A percentile compares a stretch with the other conserved stretches of the same genome.
These are phyloP conservation scores for Zelopaecilomyces penicillatus DNA, from an alignment of 2,329 filamentous ascomycete species.

Conservation along the genomic window DNA sequence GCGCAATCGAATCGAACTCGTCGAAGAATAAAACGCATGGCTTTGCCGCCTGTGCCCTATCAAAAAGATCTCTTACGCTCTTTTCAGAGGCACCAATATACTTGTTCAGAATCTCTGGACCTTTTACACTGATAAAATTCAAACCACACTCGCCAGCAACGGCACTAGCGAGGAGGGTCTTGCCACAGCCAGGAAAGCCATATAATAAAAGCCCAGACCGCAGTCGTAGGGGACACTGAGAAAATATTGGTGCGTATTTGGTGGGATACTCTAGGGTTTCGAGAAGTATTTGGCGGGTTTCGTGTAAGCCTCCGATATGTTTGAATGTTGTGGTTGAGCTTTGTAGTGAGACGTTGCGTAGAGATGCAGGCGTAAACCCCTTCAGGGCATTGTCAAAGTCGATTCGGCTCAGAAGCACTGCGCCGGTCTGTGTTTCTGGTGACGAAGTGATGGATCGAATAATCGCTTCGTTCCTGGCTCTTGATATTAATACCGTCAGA, in stretches of 20 bases:
- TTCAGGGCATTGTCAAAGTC: slow-evolving; percentile 83
- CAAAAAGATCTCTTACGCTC: slow-evolving; percentile 89
- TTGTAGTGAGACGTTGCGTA: slow-evolving; percentile 89
- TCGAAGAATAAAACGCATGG: slow-evolving; percentile 98
- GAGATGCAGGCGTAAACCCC: slow-evolving; percentile 89
- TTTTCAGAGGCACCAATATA: slow-evolving; percentile 98
- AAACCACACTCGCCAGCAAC: slow-evolving; percentile 97
- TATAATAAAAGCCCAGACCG: slow-evolving; percentile 90
- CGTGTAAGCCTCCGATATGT: slow-evolving; percentile 78
- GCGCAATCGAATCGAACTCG: slow-evolving; percentile 96
- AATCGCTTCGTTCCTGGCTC: slow-evolving; percentile 85
- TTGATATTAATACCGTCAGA: slow-evolving; percentile 72
- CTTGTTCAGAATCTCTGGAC: slow-evolving; percentile 96
- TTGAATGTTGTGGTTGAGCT: slow-evolving; percentile 88
- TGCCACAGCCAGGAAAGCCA: slow-evolving; percentile 91
- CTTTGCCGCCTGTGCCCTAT: slow-evolving; percentile 79
- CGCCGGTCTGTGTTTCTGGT: slow-evolving; percentile 34
- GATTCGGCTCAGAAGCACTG: slow-evolving; percentile 55
- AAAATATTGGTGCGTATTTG: slow-evolving; percentile 95
- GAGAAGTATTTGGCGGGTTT: slow-evolving; percentile 82
- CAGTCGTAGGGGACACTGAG: slow-evolving; percentile 87
- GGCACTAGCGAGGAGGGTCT: slow-evolving; percentile 88
- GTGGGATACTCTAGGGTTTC: slow-evolving; percentile 97
- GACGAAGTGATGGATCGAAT: slow-evolving; percentile 65
- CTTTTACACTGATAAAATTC: slow-evolving; percentile 98